Base-by-base conservation (phyloP, 768 basidiomycete species). In the Termitomyces sp. region DNA sequence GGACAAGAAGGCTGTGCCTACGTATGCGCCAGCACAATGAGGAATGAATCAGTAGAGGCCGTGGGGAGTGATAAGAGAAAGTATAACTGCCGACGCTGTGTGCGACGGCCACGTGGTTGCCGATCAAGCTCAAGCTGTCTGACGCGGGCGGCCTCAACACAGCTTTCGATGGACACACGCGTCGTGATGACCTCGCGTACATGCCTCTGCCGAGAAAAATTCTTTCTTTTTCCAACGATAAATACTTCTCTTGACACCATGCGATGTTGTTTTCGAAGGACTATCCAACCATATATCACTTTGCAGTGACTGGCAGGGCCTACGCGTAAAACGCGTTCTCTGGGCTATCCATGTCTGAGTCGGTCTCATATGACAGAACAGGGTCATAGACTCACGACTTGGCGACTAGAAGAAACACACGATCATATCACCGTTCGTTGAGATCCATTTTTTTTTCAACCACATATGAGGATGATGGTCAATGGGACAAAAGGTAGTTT, bases 71-170 rank as follows among this genome's bases (percentile, higher is more conserved):
- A 41, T 51, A 33, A 36, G 45, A 13, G 55, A 47, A 46, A 22
- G 42, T 22, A 22, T 44, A 52, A 46, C 53, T 22, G 45, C 34
- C 48, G 41, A 33, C 54, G 60, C 33, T 44, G 13, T 42, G 34
- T 52, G 52, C 62, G 54, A 60, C 54, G 46, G 22, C 59, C 62
- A 63, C 62, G 62, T 63, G 60, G 53, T 61, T 48, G 20, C 37
- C 22, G 39, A 46, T 51, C 31, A 31, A 49, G 10, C 20, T 42
- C 10, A 42, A 20, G n/a, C n/a, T 33, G 33, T 42, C 39, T 42
- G 46, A 45, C 31, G 16, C 31, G 34, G 34, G 15, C 37, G 37
- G 42, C 16, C 10, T 34, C 8, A 24, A 33, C 44, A 51, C 54
- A 34, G 49, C 37, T 20, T 42, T 26, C 15, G n/a, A 29, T 15